Conservation (phyloP, 1,284 basidiomycete genomes). For the Apiotrichum gamsii region DNA sequence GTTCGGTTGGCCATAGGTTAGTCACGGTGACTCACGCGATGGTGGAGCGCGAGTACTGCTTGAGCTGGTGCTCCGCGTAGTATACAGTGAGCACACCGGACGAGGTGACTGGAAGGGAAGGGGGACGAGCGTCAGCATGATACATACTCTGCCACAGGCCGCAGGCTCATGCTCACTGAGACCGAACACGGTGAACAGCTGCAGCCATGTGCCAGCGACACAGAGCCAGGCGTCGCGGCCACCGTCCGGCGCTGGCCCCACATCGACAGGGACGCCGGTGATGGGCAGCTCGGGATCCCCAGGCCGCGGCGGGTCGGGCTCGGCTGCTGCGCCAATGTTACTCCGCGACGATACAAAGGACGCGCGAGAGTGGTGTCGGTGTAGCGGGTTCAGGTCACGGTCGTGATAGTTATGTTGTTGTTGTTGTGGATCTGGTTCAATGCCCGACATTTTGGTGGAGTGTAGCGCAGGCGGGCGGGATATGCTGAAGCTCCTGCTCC, state of each 20-base stretch:
- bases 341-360: neutral
- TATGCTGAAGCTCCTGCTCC: too few species aligned
- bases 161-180: slow-evolving; percentile 16
- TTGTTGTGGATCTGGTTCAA: too few species aligned
- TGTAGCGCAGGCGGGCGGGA: too few species aligned
- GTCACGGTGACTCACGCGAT: slow-evolving; percentile 17
- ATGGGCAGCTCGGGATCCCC: slow-evolving; percentile 1
- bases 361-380: neutral
- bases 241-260: slow-evolving; percentile 26
- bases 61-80: slow-evolving; percentile 20
- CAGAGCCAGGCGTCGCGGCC: slow-evolving; percentile 26
- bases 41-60: slow-evolving; percentile 9
- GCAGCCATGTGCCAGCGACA: slow-evolving; percentile 22
- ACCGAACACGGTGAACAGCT: slow-evolving; percentile 26
- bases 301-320: slow-evolving; percentile 1
- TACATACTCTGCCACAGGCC: too few species aligned
- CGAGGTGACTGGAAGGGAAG: slow-evolving; percentile 16
- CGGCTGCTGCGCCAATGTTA: neutral
- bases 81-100: slow-evolving; percentile 22
- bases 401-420: neutral
- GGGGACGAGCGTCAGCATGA: slow-evolving; percentile 23
- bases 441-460: too few species aligned
- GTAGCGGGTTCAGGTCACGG: neutral
- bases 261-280: neutral
- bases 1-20: neutral